Conservation (phyloP, 495 filamentous ascomycete genomes). For the Hypoxylon crocopeplum region DNA sequence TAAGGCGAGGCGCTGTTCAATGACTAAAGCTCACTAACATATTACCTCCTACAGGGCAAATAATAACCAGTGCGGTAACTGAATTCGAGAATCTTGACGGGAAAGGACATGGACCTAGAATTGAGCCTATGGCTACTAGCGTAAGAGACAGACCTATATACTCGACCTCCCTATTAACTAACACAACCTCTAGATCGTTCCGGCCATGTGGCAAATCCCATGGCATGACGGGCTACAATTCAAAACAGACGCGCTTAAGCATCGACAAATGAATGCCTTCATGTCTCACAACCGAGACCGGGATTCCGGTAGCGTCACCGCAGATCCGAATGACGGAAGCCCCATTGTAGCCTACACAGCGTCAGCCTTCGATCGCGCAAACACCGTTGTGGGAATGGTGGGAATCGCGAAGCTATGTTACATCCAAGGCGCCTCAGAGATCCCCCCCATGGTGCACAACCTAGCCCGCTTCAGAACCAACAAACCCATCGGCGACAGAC, state of each 20-base stretch:
- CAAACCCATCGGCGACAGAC: neutral
- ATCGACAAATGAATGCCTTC: slow-evolving; percentile 63
- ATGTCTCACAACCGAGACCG: slow-evolving; percentile 70
- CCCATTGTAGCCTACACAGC: slow-evolving; percentile 66
- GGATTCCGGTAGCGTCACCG: slow-evolving; percentile 67
- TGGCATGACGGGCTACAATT: slow-evolving; percentile 67
- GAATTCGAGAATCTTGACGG: slow-evolving; percentile 75
- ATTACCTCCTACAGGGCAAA: slow-evolving; percentile 40
- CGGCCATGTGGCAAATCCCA: slow-evolving; percentile 56
- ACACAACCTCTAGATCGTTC: slow-evolving; percentile 5
- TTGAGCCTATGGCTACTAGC: slow-evolving; percentile 65
- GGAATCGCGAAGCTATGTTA: slow-evolving; percentile 70
- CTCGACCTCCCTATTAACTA: too few species aligned
- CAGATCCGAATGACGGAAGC: slow-evolving; percentile 67
- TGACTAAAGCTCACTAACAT: too few species aligned
- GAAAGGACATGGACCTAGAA: slow-evolving; percentile 72
- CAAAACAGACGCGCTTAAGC: slow-evolving; percentile 62
- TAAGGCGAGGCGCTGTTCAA: neutral
- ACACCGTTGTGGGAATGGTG: slow-evolving; percentile 65
- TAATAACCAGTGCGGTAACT: slow-evolving; percentile 69
- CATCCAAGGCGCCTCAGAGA: slow-evolving; percentile 69
- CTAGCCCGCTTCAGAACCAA: slow-evolving; percentile 63
- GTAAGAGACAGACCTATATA: too few species aligned
- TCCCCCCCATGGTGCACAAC: slow-evolving; percentile 60
- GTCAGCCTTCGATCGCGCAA: slow-evolving; percentile 63